These are phyloP conservation scores for Spongiforma sp. DNA, from an alignment of 1,284 basidiomycete genomes.

Conservation along the genomic window DNA sequence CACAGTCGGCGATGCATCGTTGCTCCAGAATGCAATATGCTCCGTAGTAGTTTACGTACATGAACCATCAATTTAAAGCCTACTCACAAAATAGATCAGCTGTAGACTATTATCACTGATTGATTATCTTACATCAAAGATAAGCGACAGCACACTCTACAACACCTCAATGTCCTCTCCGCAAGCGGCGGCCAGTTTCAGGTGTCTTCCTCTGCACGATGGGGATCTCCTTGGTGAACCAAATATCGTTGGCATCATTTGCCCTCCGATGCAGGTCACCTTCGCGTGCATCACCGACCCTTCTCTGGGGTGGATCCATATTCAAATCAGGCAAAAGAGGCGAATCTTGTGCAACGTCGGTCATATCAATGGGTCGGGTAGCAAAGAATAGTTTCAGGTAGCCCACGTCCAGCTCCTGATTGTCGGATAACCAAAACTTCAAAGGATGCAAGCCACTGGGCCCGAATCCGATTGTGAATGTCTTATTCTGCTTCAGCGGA, in stretches of 20 bases:
- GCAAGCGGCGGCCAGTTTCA: no score
- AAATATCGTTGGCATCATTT: neutral
- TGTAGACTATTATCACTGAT: no score
- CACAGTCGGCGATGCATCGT: no score
- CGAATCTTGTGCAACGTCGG: conserved; percentile 15
- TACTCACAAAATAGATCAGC: no score
- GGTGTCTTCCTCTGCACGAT: conserved; percentile 16
- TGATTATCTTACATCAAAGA: no score
- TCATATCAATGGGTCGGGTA: conserved; percentile 22
- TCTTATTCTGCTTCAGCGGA: conserved; percentile 8
- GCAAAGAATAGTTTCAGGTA: conserved; percentile 29
- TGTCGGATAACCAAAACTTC: neutral
- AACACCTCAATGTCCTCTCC: no score
- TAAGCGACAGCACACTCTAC: no score
- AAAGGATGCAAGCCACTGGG: conserved; percentile 10
- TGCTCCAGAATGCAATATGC: no score
- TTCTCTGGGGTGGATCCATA: no score
- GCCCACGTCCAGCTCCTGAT: conserved; percentile 25
- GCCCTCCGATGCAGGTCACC: no score
- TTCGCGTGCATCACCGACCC: neutral
- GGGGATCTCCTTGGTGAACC: conserved; percentile 17
- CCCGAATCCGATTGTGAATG: conserved; percentile 27
- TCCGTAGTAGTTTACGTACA: no score
- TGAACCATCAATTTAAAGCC: no score
- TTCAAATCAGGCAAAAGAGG: conserved; percentile 13